Percentiles rank a stretch among this genome's conserved stretches.
Conservation (phyloP, 495 filamentous ascomycete genomes). For the Neurospora hispaniola region DNA sequence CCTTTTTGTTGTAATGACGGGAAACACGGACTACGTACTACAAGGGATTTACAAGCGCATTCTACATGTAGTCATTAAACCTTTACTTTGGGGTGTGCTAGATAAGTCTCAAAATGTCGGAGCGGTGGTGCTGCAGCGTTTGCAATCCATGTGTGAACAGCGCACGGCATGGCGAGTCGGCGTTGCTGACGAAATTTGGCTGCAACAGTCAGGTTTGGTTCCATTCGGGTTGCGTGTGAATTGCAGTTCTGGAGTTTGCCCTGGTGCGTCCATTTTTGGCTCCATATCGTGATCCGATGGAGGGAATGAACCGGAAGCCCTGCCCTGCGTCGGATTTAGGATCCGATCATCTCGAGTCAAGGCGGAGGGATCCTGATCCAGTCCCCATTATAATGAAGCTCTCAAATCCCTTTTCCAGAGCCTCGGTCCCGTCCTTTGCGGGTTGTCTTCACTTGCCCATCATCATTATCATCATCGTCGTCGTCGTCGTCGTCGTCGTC, state of each 20-base stretch:
- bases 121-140: not conserved
- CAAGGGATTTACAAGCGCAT: not conserved
- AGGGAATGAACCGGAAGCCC: not conserved
- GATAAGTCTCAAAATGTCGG: not conserved
- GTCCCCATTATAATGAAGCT: not conserved
- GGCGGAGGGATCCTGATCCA: not conserved
- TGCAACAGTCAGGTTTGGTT: not conserved
- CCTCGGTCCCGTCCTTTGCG: not conserved
- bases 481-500: not conserved
- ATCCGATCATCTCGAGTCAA: not conserved
- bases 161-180: not conserved
- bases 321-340: not conserved
- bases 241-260: not conserved
- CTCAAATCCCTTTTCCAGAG: not conserved
- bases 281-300: not conserved
- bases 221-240: not conserved
- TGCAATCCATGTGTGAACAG: not conserved
- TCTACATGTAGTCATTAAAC: not conserved
- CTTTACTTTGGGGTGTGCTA: not conserved
- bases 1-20: not conserved
- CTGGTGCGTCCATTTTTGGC: not conserved
- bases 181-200: not conserved
- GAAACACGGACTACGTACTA: not conserved
- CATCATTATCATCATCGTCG: not conserved
- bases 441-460: not conserved